Percentiles rank a stretch among this genome's conserved stretches.
Evolutionary conservation across 345 rosid species (phyloP).

Genomic region (Eucalyptus microcorys): DNA sequence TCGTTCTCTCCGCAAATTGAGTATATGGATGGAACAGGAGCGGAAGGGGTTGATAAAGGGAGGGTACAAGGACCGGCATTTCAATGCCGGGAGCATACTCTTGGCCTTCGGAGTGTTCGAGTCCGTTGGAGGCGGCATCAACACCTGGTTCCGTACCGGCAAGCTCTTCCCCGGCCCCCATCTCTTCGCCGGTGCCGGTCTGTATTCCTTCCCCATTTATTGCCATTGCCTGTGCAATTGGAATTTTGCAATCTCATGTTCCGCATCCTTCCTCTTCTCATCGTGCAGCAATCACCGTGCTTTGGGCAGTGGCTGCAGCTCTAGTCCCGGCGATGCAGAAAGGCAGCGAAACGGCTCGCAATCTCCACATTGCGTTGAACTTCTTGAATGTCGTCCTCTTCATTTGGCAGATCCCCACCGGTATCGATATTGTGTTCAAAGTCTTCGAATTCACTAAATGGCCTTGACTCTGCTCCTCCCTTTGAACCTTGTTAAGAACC

Average conservation of each 20-base stretch:
- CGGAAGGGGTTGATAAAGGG: conserved; percentile 65
- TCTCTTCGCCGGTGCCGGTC: conserved; percentile 88
- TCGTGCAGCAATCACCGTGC: conserved; percentile 53
- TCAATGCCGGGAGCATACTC: conserved; percentile 72
- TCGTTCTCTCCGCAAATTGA: not conserved
- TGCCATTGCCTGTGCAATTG: not conserved
- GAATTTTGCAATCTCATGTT: not conserved
- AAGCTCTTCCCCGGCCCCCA: conserved; percentile 98
- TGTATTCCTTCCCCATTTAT: not conserved
- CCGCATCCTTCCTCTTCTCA: not conserved
- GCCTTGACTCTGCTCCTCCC: conserved; percentile 30
- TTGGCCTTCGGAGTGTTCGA: conserved; percentile 85
- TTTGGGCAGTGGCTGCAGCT: conserved; percentile 82
- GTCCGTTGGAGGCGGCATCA: conserved; percentile 62
- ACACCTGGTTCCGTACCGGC: conserved; percentile 79
- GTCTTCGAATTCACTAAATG: conserved; percentile 83
- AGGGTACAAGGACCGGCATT: conserved; percentile 65
- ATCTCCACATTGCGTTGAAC: conserved; percentile 77
- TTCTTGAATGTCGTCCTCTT: conserved; percentile 56
- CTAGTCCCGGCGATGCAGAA: conserved; percentile 89
- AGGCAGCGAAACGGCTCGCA: conserved; percentile 76
- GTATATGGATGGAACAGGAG: conserved; percentile 21
- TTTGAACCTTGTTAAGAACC: not conserved
- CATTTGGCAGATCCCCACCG: conserved; percentile 77
- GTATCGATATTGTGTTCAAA: conserved; percentile 65